Evolutionary conservation across 371 early-diverging fungal species (phyloP), one percentile per base, ranked within the genome.

Genomic region (Choanephora cucurbitarum): DNA sequence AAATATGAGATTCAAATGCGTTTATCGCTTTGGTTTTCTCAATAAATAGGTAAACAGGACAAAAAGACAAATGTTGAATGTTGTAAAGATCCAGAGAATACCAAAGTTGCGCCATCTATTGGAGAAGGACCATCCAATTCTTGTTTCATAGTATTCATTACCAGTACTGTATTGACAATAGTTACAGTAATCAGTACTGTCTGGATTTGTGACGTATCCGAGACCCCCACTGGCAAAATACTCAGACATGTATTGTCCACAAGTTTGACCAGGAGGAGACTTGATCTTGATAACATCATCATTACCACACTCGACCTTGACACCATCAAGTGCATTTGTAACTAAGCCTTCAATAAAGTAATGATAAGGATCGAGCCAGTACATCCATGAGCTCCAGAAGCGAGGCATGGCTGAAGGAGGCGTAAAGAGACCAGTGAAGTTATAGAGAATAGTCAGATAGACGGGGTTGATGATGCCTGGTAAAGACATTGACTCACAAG

Each of bases 321-420:
- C 66, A 15, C 68, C 66, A n/a, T 82, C 73, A 53, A 93, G 64
- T 34, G 83, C 89, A 54, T 84, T 90, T 45, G 80, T 77, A 13
- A 90, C 73, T n/a, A 90, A 68, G 23, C 86, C 91, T 59, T 91
- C 92, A 22, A 89, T 75, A 7, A 83, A 69, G 59, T 93, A 91
- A 37, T 82, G 83, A 66, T 83, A 85, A 9, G 89, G 89, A 50
- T 81, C 82, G 15, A 86, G 55, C 80, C 83, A 86, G 66, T 89
- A 90, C 80, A 92, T 83, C 88, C 89, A 89, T 1, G 70, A 54
- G 5, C 80, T 67, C 88, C 89, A 91, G 67, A 92, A 89, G 40
- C 60, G 52, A 10, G 90, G 89, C 85, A 91, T 88, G n/a, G 66
- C 62, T 8, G 53, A 40, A 41, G 79, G 74, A 1, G 87, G 80